A percentile compares a stretch with the other conserved stretches of the same genome.
These are phyloP conservation scores for Theileria orientalis DNA, from an alignment of 169 alveolate species.

Conservation along the genomic window DNA sequence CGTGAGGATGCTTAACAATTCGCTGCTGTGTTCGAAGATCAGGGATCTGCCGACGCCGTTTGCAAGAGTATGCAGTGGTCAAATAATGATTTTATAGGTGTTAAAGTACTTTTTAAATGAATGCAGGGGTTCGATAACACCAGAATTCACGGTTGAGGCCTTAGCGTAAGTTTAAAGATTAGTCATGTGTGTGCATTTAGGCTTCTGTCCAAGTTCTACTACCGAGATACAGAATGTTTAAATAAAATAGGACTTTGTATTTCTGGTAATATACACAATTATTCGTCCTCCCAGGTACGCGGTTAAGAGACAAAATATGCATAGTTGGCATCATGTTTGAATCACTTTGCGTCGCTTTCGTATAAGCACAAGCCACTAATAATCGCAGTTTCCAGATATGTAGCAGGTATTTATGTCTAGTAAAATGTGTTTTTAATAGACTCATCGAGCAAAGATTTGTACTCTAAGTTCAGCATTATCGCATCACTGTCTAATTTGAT, in stretches of 20 bases:
- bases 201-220: conserved; percentile 17
- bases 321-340: conserved; percentile 12
- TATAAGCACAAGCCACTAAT: conserved; percentile 59
- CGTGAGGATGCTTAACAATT: conserved; percentile 40
- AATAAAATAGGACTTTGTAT: conserved; percentile 26
- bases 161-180: conserved; percentile 13
- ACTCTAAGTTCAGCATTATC: background rate
- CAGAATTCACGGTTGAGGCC: conserved; percentile 14
- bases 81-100: background rate
- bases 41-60: conserved; percentile 21
- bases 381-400: background rate
- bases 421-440: background rate
- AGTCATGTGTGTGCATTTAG: background rate
- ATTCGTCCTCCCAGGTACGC: conserved; percentile 4
- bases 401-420: background rate
- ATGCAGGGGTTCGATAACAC: conserved; percentile 12
- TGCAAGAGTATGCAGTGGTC: background rate
- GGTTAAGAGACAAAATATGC: background rate
- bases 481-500: conserved; percentile 27
- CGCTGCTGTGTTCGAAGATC: conserved; percentile 13
- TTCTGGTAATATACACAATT: background rate
- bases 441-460: background rate
- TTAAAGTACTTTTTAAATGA: conserved; percentile 3
- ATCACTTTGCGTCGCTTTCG: conserved; percentile 34
- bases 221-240: conserved; percentile 53